Evolutionary conservation across 2,329 filamentous ascomycete species (phyloP).

Genomic region (Xylariaceae sp.): DNA sequence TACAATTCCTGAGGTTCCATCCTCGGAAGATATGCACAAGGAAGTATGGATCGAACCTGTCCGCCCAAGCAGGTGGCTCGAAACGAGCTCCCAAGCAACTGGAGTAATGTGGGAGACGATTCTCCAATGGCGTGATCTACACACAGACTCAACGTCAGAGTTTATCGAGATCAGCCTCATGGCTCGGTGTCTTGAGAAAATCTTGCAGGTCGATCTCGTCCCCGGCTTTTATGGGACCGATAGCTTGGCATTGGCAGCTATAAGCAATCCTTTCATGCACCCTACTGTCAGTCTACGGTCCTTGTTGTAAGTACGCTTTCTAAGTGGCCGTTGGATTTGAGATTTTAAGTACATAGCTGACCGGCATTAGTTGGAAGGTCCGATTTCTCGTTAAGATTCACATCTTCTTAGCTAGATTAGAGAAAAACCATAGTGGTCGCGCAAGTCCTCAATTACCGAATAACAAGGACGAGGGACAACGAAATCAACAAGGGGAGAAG

Average conservation of each 20-base stretch:
- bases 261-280: slow-evolving; percentile 18
- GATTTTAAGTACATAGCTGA: not conserved
- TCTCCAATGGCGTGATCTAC: slow-evolving; percentile 11
- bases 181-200: slow-evolving; percentile 25
- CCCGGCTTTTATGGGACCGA: not conserved
- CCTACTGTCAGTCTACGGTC: slow-evolving; percentile 17
- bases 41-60: slow-evolving; percentile 12
- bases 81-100: slow-evolving; percentile 2
- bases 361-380: slow-evolving; percentile 16
- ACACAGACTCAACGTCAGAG: slow-evolving; percentile 12
- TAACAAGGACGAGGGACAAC: too few relatives aligned
- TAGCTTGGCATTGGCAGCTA: not conserved
- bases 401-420: slow-evolving; percentile 4
- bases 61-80: not conserved
- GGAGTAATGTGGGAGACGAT: slow-evolving; percentile 24
- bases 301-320: slow-evolving; percentile 17
- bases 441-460: too few relatives aligned
- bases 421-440: not conserved
- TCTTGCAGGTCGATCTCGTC: slow-evolving; percentile 24
- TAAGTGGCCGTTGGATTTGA: not conserved
- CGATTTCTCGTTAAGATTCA: slow-evolving; percentile 20
- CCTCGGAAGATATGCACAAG: slow-evolving; percentile 13
- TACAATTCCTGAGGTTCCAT: slow-evolving; percentile 3
- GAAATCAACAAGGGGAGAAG: not conserved
- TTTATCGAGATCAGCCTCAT: slow-evolving; percentile 18